A percentile compares a stretch with the other conserved stretches of the same genome.
Evolutionary conservation across 768 basidiomycete species (phyloP).

Genomic region (Trametes cingulata): DNA sequence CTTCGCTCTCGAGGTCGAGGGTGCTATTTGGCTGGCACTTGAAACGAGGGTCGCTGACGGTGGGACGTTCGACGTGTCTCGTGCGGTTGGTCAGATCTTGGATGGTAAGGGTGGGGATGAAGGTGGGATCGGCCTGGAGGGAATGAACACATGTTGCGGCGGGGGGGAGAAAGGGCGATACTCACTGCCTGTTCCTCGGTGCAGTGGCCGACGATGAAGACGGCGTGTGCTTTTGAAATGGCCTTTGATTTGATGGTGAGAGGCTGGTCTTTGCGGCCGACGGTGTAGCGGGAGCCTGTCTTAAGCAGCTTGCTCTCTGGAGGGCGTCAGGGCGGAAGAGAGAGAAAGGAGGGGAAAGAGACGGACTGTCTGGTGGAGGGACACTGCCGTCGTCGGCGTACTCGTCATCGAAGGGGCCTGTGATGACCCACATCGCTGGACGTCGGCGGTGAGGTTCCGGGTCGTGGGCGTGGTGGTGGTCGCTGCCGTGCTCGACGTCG

Average conservation of each 20-base stretch:
- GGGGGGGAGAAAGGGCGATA: conserved; percentile 14
- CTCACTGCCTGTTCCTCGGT: conserved; percentile 57
- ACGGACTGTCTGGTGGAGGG: conserved; percentile 12
- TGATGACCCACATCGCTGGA: conserved; percentile 24
- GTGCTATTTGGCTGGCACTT: conserved; percentile 40
- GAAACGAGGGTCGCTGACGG: conserved; percentile 31
- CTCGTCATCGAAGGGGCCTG: conserved; percentile 24
- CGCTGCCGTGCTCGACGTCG: too few species aligned
- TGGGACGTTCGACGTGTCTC: conserved; percentile 11
- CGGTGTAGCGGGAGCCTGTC: conserved; percentile 49
- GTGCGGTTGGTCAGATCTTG: not conserved
- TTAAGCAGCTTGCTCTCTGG: conserved; percentile 62
- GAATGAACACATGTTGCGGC: not conserved
- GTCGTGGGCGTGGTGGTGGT: too few species aligned
- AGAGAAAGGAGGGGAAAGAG: not conserved
- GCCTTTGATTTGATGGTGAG: conserved; percentile 60
- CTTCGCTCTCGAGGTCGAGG: conserved; percentile 53
- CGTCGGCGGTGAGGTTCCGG: not conserved
- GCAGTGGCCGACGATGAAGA: conserved; percentile 56
- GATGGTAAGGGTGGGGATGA: conserved; percentile 40
- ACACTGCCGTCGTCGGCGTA: conserved; percentile 13
- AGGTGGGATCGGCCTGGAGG: conserved; percentile 49
- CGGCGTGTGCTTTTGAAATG: conserved; percentile 63
- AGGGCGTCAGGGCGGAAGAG: not conserved
- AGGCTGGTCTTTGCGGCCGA: conserved; percentile 59